Evolutionary conservation across 2,329 filamentous ascomycete genomes (phyloP).

Genomic region (Rhynchosporium agropyri): DNA sequence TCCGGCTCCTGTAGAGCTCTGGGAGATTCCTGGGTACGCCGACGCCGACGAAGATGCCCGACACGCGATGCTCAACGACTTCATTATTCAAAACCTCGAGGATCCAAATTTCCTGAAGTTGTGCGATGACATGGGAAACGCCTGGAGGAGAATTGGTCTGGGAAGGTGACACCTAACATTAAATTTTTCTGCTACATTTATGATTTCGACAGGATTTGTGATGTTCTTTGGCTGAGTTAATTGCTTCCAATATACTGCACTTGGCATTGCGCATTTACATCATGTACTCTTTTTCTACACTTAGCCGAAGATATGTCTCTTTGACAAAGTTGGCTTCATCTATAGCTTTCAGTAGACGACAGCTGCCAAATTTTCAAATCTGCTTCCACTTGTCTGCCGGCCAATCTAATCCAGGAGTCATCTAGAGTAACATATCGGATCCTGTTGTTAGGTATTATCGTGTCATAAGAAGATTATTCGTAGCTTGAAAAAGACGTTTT

Average conservation of each 20-base stretch:
- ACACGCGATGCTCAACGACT: constrained; percentile 49
- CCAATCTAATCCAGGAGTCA: too few species aligned
- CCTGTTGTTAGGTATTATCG: too few species aligned
- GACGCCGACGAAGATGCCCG: constrained; percentile 45
- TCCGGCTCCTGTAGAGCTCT: constrained; percentile 35
- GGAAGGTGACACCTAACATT: neutral
- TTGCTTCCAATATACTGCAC: neutral
- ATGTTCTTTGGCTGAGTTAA: too few species aligned
- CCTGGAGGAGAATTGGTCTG: constrained; percentile 50
- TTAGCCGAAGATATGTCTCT: too few species aligned
- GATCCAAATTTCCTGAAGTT: constrained; percentile 53
- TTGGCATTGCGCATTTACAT: neutral
- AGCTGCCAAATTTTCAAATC: too few species aligned
- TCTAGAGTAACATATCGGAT: too few species aligned
- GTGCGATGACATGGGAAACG: constrained; percentile 52
- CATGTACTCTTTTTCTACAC: too few species aligned
- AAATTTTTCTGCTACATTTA: neutral
- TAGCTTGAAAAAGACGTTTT: too few species aligned
- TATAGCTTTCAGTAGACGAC: neutral
- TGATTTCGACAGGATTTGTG: neutral
- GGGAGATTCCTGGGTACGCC: constrained; percentile 35
- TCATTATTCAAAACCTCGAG: constrained; percentile 53
- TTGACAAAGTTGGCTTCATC: neutral
- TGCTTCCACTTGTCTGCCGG: too few species aligned
- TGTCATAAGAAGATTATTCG: too few species aligned